phyloP scores from a whole-genome alignment of 805 yeast species.

The Starmerella apis region DNA sequence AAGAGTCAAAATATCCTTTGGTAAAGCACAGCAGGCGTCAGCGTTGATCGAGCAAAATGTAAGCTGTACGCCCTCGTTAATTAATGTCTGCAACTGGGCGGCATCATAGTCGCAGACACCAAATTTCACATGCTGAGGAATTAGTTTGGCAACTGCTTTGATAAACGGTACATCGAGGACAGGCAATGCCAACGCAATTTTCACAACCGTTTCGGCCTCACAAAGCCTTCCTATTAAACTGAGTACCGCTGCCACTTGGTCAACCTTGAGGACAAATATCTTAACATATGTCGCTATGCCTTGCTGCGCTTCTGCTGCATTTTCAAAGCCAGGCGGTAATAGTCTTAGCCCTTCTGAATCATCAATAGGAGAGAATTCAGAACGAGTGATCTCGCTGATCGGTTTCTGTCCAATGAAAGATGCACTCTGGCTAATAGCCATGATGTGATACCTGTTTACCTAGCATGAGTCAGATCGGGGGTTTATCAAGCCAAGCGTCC shows the following conservation, averaged over 20 bases:
- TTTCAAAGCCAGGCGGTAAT: background rate
- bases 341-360: background rate
- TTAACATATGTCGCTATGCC: background rate
- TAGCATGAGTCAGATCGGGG: background rate
- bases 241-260: background rate
- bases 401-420: background rate
- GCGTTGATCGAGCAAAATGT: constrained; percentile 30
- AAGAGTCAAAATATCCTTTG: constrained; percentile 28
- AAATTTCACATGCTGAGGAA: constrained; percentile 12
- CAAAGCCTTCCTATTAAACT: background rate
- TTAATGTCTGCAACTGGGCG: background rate
- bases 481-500: background rate
- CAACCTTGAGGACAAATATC: background rate
- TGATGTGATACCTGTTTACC: background rate
- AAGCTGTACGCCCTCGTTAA: background rate
- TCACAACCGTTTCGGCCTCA: background rate
- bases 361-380: background rate
- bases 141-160: background rate
- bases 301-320: background rate
- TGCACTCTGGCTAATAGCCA: constrained; percentile 1
- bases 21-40: constrained; percentile 32
- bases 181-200: background rate
- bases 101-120: constrained; percentile 15
- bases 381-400: background rate
- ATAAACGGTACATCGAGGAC: background rate